Percentiles rank a stretch among this genome's conserved stretches.
These are phyloP conservation scores for Salix dunnii DNA, from an alignment of 345 rosid genomes.

Conservation along the genomic window DNA sequence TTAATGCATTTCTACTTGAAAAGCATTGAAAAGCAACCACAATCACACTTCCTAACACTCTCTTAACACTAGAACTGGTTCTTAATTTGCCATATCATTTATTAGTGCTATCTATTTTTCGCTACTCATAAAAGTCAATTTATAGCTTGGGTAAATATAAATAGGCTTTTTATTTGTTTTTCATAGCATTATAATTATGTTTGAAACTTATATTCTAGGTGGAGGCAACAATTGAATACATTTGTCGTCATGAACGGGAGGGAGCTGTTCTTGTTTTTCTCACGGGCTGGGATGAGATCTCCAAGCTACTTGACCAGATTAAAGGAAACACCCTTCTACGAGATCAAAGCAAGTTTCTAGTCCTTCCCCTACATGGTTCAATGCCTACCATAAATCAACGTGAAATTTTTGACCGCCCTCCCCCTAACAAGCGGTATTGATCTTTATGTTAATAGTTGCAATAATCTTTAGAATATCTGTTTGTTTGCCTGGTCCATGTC, in stretches of 20 bases:
- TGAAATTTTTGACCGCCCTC: slow-evolving; percentile 86
- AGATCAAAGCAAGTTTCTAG: slow-evolving; percentile 66
- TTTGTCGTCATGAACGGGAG: slow-evolving; percentile 70
- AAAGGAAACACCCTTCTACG: slow-evolving; percentile 74
- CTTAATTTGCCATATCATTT: neutral
- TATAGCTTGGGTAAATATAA: neutral
- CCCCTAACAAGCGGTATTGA: slow-evolving; percentile 59
- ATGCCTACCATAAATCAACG: slow-evolving; percentile 87
- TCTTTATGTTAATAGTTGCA: neutral
- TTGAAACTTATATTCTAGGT: slow-evolving; percentile 46
- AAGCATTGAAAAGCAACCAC: no score
- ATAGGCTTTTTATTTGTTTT: neutral
- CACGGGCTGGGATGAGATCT: slow-evolving; percentile 97
- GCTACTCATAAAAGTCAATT: neutral
- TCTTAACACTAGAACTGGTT: neutral
- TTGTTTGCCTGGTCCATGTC: neutral
- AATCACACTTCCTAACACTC: no score
- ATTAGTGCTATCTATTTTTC: slow-evolving; percentile 1
- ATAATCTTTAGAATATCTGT: neutral
- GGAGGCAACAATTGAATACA: slow-evolving; percentile 67
- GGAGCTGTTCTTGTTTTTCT: slow-evolving; percentile 97
- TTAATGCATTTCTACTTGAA: no score
- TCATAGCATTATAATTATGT: neutral
- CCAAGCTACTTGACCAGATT: slow-evolving; percentile 71
- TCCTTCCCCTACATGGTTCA: slow-evolving; percentile 91